Base-by-base conservation (phyloP, 306 rosid species). In the Astragalus membranaceus region DNA sequence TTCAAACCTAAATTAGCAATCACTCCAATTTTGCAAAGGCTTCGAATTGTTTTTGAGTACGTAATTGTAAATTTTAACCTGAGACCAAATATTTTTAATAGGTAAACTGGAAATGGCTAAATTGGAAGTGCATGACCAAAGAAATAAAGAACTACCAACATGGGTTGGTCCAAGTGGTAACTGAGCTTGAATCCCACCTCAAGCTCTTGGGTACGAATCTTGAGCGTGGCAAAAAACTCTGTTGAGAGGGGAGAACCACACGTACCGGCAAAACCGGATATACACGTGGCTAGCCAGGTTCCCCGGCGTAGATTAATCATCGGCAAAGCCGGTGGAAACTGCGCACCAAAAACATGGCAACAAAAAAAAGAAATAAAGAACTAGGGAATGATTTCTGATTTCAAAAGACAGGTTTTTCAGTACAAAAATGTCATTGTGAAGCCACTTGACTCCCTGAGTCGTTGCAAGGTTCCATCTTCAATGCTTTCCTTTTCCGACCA, bases 371-470 rank as follows among this genome's bases (percentile, higher is more conserved):
- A n/a, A n/a, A n/a, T n/a, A n/a, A 42, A 59, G 50, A 48, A 17
- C 41, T 30, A 56, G 43, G 59, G 53, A 32, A 47, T 11, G 53
- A 8, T 67, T 33, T 57, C 57, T 8, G 23, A 23, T n/a, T 55
- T 23, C 33, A 12, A 17, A 48, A 30, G 41, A 12, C 3, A 63
- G 0, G 30, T 26, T 32, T 16, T 60, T 54, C 4, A 36, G 20
- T 14, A 53, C 70, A 74, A 83, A 63, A 47, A 7, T 33, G 32
- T 84, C 83, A 84, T 33, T 77, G 78, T 37, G 88, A 85, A 55
- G 84, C 88, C 54, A 83, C 79, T 79, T 88, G 90, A 86, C 87
- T 88, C 39, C 87, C 81, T 5, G 84, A 88, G 26, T 82, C 78
- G 17, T 81, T 75, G 60, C 81, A 64, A 66, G 72, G 60, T 55